These are phyloP conservation scores for Talaromyces piceae DNA, from an alignment of 2,329 filamentous ascomycete genomes.

Conservation along the genomic window DNA sequence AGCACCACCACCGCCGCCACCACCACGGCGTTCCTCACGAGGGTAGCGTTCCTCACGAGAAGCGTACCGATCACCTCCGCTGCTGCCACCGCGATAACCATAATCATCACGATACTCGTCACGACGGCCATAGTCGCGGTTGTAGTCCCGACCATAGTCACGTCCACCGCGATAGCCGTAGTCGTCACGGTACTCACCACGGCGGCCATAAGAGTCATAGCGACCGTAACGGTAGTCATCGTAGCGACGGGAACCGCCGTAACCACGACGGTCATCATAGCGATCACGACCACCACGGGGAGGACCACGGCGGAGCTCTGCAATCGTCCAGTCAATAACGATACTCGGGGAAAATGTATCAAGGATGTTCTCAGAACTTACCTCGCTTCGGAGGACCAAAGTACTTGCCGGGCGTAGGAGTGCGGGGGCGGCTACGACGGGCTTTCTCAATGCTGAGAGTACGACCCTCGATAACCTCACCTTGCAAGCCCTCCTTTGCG, in stretches of 20 bases:
- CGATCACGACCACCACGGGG: constrained; percentile 37
- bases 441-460: constrained; percentile 99
- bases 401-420: constrained; percentile 97
- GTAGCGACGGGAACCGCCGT: constrained; percentile 41
- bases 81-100: constrained; percentile 43
- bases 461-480: constrained; percentile 88
- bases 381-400: constrained; percentile 97
- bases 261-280: constrained; percentile 48
- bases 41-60: constrained; percentile 12
- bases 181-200: constrained; percentile 55
- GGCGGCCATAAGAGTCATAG: constrained; percentile 52
- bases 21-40: constrained; percentile 38
- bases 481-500: constrained; percentile 91
- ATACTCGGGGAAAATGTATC: not conserved
- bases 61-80: constrained; percentile 31
- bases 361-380: constrained; percentile 41
- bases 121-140: constrained; percentile 39
- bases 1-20: constrained; percentile 38
- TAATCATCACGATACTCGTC: constrained; percentile 38
- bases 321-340: not conserved
- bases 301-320: constrained; percentile 35
- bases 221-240: constrained; percentile 38
- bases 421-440: constrained; percentile 86
- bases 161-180: constrained; percentile 43
- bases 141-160: constrained; percentile 47